Base-by-base conservation (phyloP, 768 basidiomycete species). In the Auriscalpium vulgare region DNA sequence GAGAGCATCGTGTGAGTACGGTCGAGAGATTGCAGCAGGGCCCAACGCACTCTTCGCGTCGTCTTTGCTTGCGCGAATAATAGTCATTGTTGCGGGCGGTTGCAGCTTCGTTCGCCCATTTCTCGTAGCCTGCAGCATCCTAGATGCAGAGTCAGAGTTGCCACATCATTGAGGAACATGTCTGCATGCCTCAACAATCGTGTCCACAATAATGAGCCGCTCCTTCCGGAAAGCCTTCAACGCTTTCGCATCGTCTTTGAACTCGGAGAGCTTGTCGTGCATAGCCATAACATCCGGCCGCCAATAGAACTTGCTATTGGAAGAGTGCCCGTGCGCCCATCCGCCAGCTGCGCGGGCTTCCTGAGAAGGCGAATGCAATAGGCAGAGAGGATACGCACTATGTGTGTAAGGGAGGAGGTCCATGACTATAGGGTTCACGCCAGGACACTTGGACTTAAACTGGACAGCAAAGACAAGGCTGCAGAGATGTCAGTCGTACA, bases 361-460 rank as follows among this genome's bases (percentile, higher is more conserved):
- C 13, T 46, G 11, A 56, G 13, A 23, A 19, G 34, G 1, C 13
- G 14, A n/a, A 36, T 2, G 13, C 29, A 38, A 35, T 3, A n/a
- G 21, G 38, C 9, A 35, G 19, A 50, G 13, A 40, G 8, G 36
- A 10, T 11, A 58, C 21, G 19, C 23, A 60, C 59, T 16, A 17
- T 50, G 58, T 10, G 59, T 60, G 44, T 60, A 60, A 21, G 59
- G 59, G 21, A 60, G 49, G 23, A 58, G 56, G 36, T 51, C 37
- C 51, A 58, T 58, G 19, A 60, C 44, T 5, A 49, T 58, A 10
- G 58, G 56, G 48, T 58, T 54, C 56, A 60, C 19, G 51, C 13
- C 59, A 2, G 56, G 56, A n/a, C 59, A 60, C 43, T 37, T 37
- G 58, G 16, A 8, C 36, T 43, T 51, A 52, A 60, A 51, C 14